These are phyloP conservation scores for Coniferiporia sulphurascens DNA, from an alignment of 1,284 basidiomycete species.

Conservation along the genomic window DNA sequence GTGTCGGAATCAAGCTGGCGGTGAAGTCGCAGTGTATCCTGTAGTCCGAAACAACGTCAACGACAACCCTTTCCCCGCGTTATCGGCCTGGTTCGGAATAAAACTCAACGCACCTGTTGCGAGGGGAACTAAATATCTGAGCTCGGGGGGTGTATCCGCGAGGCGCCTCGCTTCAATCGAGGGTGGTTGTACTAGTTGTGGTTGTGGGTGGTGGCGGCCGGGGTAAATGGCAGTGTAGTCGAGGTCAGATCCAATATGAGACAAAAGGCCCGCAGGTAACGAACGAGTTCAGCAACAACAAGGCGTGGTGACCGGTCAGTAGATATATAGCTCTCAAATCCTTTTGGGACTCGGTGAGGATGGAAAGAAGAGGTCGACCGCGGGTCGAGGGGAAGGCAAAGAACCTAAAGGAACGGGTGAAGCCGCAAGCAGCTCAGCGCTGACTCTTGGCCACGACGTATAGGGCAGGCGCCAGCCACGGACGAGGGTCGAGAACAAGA, in stretches of 20 bases:
- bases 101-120: background rate
- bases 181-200: background rate
- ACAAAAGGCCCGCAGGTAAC: background rate
- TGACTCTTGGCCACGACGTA: conserved; percentile 10
- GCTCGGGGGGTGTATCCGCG: too few species aligned
- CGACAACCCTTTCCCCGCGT: background rate
- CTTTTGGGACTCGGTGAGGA: background rate
- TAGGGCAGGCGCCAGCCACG: conserved; percentile 1
- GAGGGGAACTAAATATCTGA: background rate
- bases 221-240: background rate
- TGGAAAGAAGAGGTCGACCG: background rate
- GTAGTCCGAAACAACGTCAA: background rate
- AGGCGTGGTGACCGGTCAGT: background rate
- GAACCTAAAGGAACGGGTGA: background rate
- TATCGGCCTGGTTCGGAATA: too few species aligned
- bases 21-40: background rate
- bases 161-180: background rate
- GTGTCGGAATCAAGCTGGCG: background rate
- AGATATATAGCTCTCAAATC: background rate
- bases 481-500: background rate
- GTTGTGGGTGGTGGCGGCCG: background rate
- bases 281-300: background rate
- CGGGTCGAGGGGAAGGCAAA: background rate
- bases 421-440: conserved; percentile 1
- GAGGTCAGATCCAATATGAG: background rate